Percentiles rank a stretch among this genome's conserved stretches.
phyloP scores from a whole-genome alignment of 2,329 filamentous ascomycete species.

The Phialophora expanda region DNA sequence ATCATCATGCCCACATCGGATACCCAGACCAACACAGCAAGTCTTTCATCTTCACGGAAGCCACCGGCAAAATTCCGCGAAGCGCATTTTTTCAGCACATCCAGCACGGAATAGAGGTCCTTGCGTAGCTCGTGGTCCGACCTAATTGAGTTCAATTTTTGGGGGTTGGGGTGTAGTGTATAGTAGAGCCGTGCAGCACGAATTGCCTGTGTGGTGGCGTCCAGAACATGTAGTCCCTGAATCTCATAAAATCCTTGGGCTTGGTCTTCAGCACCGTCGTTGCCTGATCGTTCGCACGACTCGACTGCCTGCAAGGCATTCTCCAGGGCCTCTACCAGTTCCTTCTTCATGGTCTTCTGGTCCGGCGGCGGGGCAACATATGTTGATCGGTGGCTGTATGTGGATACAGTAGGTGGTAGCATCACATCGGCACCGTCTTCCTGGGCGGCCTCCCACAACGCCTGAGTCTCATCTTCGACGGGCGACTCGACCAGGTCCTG shows the following conservation, averaged over 20 bases:
- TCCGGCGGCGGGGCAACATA: slow-evolving; percentile 83
- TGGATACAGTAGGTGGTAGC: slow-evolving; percentile 96
- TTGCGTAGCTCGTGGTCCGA: slow-evolving; percentile 83
- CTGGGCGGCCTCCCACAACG: slow-evolving; percentile 55
- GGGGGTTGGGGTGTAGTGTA: slow-evolving; percentile 85
- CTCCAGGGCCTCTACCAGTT: slow-evolving; percentile 69
- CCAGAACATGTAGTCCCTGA: slow-evolving; percentile 88
- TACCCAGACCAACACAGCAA: slow-evolving; percentile 80
- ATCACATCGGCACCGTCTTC: slow-evolving; percentile 74
- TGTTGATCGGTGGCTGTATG: slow-evolving; percentile 85
- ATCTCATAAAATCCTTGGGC: slow-evolving; percentile 79
- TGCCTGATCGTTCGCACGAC: slow-evolving; percentile 41
- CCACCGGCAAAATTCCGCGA: slow-evolving; percentile 84
- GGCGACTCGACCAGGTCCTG: slow-evolving; percentile 56
- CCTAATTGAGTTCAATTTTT: slow-evolving; percentile 83
- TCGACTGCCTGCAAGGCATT: slow-evolving; percentile 71
- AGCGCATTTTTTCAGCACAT: slow-evolving; percentile 90
- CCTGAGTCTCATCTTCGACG: slow-evolving; percentile 56
- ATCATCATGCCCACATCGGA: slow-evolving; percentile 77
- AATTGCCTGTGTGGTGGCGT: slow-evolving; percentile 93
- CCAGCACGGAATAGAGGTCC: slow-evolving; percentile 84
- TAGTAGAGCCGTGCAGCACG: slow-evolving; percentile 96
- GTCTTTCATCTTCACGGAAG: slow-evolving; percentile 76
- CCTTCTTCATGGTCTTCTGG: slow-evolving; percentile 74
- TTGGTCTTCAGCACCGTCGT: slow-evolving; percentile 49